Percentiles rank a stretch among this genome's conserved stretches.
Evolutionary conservation across 2,329 filamentous ascomycete species (phyloP).

Genomic region (Aspergillus transmontanensis): DNA sequence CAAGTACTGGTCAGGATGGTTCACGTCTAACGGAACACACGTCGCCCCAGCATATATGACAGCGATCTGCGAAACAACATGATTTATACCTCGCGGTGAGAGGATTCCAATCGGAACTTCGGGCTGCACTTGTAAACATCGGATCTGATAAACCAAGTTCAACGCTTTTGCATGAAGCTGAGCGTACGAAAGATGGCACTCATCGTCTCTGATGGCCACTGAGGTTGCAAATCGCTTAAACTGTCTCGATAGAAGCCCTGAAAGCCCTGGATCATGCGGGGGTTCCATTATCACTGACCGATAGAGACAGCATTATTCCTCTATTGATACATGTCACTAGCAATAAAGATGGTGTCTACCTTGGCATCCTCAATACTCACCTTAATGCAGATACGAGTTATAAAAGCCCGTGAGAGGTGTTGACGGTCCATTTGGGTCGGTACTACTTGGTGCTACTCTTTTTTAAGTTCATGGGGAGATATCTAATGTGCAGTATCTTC

Average conservation of each 20-base stretch:
- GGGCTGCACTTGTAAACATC: neutral
- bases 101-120: slow-evolving; percentile 12
- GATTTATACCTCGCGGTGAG: slow-evolving; percentile 10
- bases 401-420: neutral
- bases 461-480: too few species aligned
- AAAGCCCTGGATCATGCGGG: neutral
- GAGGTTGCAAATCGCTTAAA: neutral
- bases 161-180: slow-evolving; percentile 7
- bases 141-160: neutral
- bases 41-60: slow-evolving; percentile 13
- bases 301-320: neutral
- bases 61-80: slow-evolving; percentile 16
- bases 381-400: neutral
- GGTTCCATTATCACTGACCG: neutral
- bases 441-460: neutral
- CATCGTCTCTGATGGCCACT: slow-evolving; percentile 3
- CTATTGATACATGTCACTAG: neutral
- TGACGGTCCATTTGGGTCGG: neutral
- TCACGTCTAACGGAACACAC: slow-evolving; percentile 16
- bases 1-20: slow-evolving; percentile 6
- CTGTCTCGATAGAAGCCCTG: neutral
- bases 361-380: neutral
- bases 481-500: neutral
- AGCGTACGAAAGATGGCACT: slow-evolving; percentile 2
- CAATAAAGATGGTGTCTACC: neutral